Evolutionary conservation across 768 basidiomycete genomes (phyloP).

Genomic region (Russula dissimulans): DNA sequence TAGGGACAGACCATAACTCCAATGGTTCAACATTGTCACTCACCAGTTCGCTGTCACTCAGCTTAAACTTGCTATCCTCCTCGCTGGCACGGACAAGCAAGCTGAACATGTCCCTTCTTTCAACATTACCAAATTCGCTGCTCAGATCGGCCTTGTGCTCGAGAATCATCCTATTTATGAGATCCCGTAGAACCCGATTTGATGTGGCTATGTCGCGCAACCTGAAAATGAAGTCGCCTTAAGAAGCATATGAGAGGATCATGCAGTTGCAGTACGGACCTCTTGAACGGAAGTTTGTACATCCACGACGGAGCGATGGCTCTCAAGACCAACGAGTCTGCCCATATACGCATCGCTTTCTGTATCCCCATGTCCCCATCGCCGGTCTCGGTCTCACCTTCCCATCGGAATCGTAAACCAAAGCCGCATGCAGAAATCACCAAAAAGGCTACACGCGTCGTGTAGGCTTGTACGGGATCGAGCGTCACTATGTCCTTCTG

Average conservation of each 20-base stretch:
- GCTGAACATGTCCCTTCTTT: constrained; percentile 15
- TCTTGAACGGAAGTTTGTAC: constrained; percentile 5
- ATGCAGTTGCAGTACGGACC: neutral
- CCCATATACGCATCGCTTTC: constrained; percentile 3
- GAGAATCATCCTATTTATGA: neutral
- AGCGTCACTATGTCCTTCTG: constrained; percentile 2
- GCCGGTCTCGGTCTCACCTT: neutral
- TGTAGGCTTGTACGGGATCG: constrained; percentile 13
- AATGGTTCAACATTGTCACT: neutral
- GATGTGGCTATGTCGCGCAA: neutral
- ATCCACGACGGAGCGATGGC: constrained; percentile 1
- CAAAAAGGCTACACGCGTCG: constrained; percentile 17
- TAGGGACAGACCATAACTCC: neutral
- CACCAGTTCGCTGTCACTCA: constrained; percentile 16
- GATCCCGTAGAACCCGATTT: neutral
- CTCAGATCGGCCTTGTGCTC: constrained; percentile 13
- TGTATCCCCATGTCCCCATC: constrained; percentile 10
- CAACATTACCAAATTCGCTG: neutral
- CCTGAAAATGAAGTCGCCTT: neutral
- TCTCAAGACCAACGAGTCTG: neutral
- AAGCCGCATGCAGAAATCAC: constrained; percentile 21
- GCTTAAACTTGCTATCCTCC: neutral
- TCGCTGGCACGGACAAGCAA: constrained; percentile 17
- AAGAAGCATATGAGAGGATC: neutral
- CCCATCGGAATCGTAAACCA: constrained; percentile 8